Evolutionary conservation across 176 grass and related monocot species (phyloP).

Genomic region (Saccharum officinarum): DNA sequence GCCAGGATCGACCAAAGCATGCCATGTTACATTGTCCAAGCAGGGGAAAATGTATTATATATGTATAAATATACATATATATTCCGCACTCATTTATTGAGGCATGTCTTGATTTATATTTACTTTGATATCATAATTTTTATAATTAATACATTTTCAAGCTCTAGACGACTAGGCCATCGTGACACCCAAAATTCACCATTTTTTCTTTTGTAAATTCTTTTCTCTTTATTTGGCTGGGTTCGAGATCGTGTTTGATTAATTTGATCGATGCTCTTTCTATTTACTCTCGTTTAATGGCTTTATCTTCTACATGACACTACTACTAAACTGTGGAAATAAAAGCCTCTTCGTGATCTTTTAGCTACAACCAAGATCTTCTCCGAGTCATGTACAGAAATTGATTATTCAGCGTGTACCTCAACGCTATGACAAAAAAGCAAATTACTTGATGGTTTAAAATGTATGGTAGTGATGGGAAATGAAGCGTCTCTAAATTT

Average conservation of each 20-base stretch:
- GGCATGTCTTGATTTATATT: not conserved
- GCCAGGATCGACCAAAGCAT: constrained; percentile 16
- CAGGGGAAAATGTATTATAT: not conserved
- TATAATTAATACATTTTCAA: not conserved
- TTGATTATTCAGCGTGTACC: no score
- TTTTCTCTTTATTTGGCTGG: no score
- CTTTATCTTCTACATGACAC: not conserved
- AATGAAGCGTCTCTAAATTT: no score
- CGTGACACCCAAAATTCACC: not conserved
- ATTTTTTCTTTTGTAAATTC: not conserved
- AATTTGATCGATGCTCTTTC: not conserved
- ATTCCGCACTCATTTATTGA: not conserved
- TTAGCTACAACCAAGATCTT: no score
- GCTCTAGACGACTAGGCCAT: not conserved
- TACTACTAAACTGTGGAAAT: not conserved
- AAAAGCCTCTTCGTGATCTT: no score
- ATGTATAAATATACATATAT: not conserved
- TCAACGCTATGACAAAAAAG: no score
- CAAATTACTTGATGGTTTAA: no score
- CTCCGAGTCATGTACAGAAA: no score
- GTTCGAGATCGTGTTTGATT: not conserved
- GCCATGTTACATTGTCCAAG: constrained; percentile 5
- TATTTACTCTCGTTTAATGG: not conserved
- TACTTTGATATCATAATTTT: not conserved
- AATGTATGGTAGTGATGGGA: no score